Evolutionary conservation across 768 basidiomycete genomes (phyloP), one percentile per base, ranked within the genome.

Genomic region (Rhodosporidiobolus odoratus): DNA sequence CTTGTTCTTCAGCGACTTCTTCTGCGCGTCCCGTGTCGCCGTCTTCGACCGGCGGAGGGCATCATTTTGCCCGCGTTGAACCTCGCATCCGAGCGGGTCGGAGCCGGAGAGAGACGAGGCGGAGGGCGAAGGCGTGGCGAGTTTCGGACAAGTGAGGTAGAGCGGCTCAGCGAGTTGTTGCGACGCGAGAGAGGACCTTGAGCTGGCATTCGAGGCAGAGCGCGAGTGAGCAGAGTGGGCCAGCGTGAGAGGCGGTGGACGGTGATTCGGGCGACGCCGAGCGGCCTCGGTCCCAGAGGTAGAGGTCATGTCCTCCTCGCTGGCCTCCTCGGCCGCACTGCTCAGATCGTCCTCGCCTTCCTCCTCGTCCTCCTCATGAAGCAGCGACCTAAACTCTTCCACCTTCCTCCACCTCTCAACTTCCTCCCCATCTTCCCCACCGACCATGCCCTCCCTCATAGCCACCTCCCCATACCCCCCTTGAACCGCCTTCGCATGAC

Each of bases 211-310:
- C 13, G 40, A 43, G n/a, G 21, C 19, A 3, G n/a, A 15, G 17
- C 16, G 30, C 6, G 58, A 43, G 58, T 59, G n/a, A 17, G 40
- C 30, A 32, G 58, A 59, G 43, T 45, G 40, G 1, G 27, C 4
- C 8, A 59, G 58, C 8, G 30, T 47, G 58, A 59, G 58, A 19
- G 58, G 58, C 3, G 58, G 58, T 23, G 58, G 58, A 30, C 58
- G 58, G 7, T 6, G 52, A 23, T 37, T 23, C 4, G 32, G 54
- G 16, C 37, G 37, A 21, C 40, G 48, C 10, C 30, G 41, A 32
- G 16, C 4, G 41, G 4, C 21, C 21, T 21, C 21, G 12, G 13
- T 21, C 21, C 43, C 13, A 43, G 23, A 10, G 38, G 19, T 9
- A 40, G 37, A 4, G 40, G 10, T 8, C 13, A 15, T 4, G 58